Evolutionary conservation across 2,329 filamentous ascomycete genomes (phyloP), one percentile per base, ranked within the genome.

Genomic region (Penicillium rolfsii): DNA sequence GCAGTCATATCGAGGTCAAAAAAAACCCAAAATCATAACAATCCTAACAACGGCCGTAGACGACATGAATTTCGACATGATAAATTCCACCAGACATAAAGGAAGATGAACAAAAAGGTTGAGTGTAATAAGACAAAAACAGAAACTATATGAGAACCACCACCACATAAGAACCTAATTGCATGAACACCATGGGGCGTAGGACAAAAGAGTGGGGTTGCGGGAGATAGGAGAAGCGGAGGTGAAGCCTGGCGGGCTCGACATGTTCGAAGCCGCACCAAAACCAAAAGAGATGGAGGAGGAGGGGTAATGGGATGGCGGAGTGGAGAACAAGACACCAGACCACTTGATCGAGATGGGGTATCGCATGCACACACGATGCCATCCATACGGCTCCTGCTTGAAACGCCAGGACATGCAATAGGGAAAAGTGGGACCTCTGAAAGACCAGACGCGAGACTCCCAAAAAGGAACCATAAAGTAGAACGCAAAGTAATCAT

Each of bases 361-460:
- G 69, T 75, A 74, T 75, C 69, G 71, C 70, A 46, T 74, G 72
- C 71, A 71, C 71, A 71, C 65, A 65, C 53, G 62, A 66, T 62
- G 63, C 65, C 70, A 71, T 67, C 65, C 68, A 73, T 55, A 68
- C 56, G 66, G 66, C 63, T 66, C 67, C 67, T 66, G 60, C 58
- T 55, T 62, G 58, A 60, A 70, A 73, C 72, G 70, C 72, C 73
- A 69, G 61, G 67, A 69, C 60, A 74, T 73, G 69, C 71, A 70
- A 57, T 60, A 61, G 45, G 58, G 50, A 66, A 46, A 46, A 61
- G 60, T 59, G 49, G 58, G 56, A 56, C 62, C 60, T 55, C 60
- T 59, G 53, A 58, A 61, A 57, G 53, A 52, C 55, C 35, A 60
- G 54, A 58, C 46, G 63, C 52, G 55, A 61, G 63, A 56, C 53